Evolutionary conservation across 208 protist species (phyloP), one percentile per base, ranked within the genome.

Genomic region (Trypanosoma lewisi): DNA sequence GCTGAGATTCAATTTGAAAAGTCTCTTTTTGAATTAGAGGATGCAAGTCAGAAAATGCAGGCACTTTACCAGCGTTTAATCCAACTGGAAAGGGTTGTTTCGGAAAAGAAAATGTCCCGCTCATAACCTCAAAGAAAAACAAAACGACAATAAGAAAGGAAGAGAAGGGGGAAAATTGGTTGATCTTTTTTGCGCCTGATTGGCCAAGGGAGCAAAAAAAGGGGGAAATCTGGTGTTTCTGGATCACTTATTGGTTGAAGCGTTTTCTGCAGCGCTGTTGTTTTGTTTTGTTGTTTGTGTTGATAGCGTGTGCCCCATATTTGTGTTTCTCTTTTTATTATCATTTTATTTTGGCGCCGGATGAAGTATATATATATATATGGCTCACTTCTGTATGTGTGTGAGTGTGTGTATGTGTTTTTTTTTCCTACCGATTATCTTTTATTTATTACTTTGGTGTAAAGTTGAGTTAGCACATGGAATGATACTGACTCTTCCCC

Each of bases 401-500:
- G 19, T 75, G 11, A 45, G 33, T 73, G 19, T 67, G 72, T 16
- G 17, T 80, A 2, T 79, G 52, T 44, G 41, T 71, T 37, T 59
- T 36, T 49, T 64, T 71, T 19, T 70, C 53, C 11, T 27, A 28
- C n/a, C 44, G 45, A 27, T 55, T 21, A 25, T 14, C n/a, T 52
- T 54, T 34, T 54, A 50, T 54, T 34, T 33, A 54, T 54, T 33
- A 25, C 19, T 58, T 30, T 41, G 2, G 37, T 44, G 7, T 45
- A 41, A 37, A 54, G 60, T 36, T 62, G 19, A 36, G 9, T 76
- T 9, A 68, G 30, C 36, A 78, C 0, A 70, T 85, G 5, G 19
- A 2, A 73, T 73, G 67, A 39, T 82, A 61, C 53, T 79, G 48
- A 14, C 42, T 70, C 11, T 57, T 53, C 19, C 70, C 36, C 21